Evolutionary conservation across 1,284 basidiomycete species (phyloP), one percentile per base, ranked within the genome.

Genomic region (Sanguinoderma infundibulare): DNA sequence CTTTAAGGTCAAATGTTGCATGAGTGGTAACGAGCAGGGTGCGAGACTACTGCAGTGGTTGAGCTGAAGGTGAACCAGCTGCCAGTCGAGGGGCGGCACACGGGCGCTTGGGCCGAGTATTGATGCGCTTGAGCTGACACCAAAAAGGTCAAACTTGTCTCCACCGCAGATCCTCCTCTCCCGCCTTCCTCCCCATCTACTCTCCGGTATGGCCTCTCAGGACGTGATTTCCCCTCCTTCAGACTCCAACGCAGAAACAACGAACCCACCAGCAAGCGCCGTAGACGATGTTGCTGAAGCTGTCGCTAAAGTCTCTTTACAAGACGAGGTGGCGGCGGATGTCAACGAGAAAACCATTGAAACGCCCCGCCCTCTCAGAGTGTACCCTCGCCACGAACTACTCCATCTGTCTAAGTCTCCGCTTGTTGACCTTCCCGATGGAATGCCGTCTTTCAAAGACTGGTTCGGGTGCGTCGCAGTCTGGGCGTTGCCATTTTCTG

Each of bases 391-490:
- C 55, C 71, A 79, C 54, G 85, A 92, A 64, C 76, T 93, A 52
- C 83, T 95, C 57, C 76, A 79, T 61, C 82, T 94, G 35, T 83
- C 84, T 65, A 84, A 84, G 63, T 94, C 92, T n/a, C 87, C 90
- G n/a, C 77, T 95, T 35, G 90, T 95, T 32, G 79, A 82, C 61
- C 78, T 81, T 49, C 94, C 94, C 6, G 72, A 78, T 62, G 83
- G 83, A 66, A 94, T 95, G 93, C 92, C 92, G 53, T 77, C 85
- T 46, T 78, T 95, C 58, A 92, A 89, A 76, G 86, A 90, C 50
- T 95, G 94, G 94, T 95, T 94, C 77, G 94, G 94, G 92, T 95
- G 74, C 64, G 87, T 76, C 36, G 24, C 38, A 26, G 38, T 52
- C 24, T 59, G 22, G 42, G 20, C 40, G 52, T 50, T 55, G 74